Evolutionary conservation across 2,329 filamentous ascomycete genomes (phyloP), one percentile per base, ranked within the genome.

Genomic region (Torrubiella hemipterigena): DNA sequence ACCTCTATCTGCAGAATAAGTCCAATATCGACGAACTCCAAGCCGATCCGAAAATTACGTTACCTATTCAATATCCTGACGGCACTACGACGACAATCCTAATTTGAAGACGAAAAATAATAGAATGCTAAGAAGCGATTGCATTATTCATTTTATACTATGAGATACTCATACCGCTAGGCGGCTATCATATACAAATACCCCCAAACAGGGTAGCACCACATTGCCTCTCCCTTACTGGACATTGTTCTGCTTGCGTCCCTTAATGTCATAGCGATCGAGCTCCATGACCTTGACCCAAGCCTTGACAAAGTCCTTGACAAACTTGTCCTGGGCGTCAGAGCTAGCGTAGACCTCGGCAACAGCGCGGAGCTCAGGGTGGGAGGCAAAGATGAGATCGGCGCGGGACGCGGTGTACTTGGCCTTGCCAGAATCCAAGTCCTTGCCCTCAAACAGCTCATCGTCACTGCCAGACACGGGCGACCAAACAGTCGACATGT

Each of bases 231-330:
- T 24, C 18, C 24, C 12, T 29, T 20, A 35, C 17, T 35, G 33
- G 3, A 22, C 26, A 8, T 32, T 32, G 14, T 32, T 35, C 20
- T 35, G 33, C 26, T 35, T 35, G 14, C 33, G 33, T 7, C 33
- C 30, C 25, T 16, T n/a, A 19, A 18, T 19, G 10, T 24, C 22
- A 14, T 18, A 16, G 10, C 80, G 69, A 50, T 85, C 80, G 34
- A 78, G 49, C 48, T 80, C 77, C 71, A 79, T 78, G 9, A 85
- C 71, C 73, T 85, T 85, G 45, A 63, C 61, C 80, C 80, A 85
- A 4, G 73, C 76, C 7, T 63, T 58, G 12, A 83, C 65, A 46
- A 85, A 85, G 59, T 85, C 80, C 53, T 68, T 71, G 26, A 73
- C 69, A 36, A 85, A 80, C 61, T 76, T 78, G 35, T 70, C 63